Evolutionary conservation across 225 moss, liverwort and hornwort genomes (phyloP), one percentile per base, ranked within the genome.

Genomic region (Climacium dendroides): DNA sequence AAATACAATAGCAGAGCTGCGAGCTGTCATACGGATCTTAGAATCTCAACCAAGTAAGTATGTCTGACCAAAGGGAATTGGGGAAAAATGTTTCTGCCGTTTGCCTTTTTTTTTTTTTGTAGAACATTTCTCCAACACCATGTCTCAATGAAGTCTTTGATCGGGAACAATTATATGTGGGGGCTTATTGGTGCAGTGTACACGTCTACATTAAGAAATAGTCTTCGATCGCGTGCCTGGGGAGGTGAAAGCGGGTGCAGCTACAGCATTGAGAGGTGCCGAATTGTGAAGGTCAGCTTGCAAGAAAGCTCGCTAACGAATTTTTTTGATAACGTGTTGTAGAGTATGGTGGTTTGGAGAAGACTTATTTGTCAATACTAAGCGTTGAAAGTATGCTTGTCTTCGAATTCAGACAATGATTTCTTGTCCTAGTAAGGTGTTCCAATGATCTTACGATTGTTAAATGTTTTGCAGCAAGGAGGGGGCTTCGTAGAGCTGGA

Each of bases 191-290:
- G 63, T 91, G 88, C 94, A 95, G 93, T 88, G 85, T 99, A 99
- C 72, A 90, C 90, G 61, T 97, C 97, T 73, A 97, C 96, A 14
- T 85, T 95, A 75, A 95, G 98, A 86, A 99, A 99, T 69, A 90
- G 94, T 76, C 88, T 99, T 65, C 95, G 98, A 63, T 99, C 98
- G 64, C 94, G 98, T 77, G 96, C 97, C 53, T 99, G 98, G 98
- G 98, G 98, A 85, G 93, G 95, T 79, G 96, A 95, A 86, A 95
- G 96, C 86, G 97, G 95, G 45, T 99, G 96, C 86, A 95, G 96
- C 87, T 99, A 91, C 91, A 96, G 95, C 86, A 92, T 97, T 43
- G 98, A 99, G 80, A 91, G 91, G 88, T 99, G 98, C 92, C 92
- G 91, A 86, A 92, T 97, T 80, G 30, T 95, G 82, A 97, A 99